Evolutionary conservation across 2,329 filamentous ascomycete species (phyloP).

Genomic region (Nakataea oryzae): DNA sequence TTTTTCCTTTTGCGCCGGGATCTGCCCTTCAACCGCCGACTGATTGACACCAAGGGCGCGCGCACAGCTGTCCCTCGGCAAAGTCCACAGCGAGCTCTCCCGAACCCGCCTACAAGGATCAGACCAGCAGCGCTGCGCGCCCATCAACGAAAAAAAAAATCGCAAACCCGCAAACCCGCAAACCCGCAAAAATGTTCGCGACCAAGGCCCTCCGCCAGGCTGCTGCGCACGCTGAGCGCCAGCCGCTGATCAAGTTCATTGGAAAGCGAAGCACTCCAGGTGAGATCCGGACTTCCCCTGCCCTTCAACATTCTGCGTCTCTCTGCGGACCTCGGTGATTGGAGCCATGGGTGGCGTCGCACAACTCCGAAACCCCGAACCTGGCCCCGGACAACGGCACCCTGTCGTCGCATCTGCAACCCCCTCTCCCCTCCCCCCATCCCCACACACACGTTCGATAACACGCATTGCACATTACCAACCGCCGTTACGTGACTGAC

Average conservation of each 20-base stretch:
- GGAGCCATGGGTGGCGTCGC: not conserved
- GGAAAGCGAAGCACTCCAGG: conserved; percentile 49
- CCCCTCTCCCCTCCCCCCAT: not conserved
- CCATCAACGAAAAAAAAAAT: not conserved
- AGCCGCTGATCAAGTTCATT: conserved; percentile 51
- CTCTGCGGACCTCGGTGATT: not conserved
- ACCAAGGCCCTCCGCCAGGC: conserved; percentile 48
- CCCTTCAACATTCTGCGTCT: not conserved
- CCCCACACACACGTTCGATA: not conserved
- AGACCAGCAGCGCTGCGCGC: not conserved
- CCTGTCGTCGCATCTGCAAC: not conserved
- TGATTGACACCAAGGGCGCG: not conserved
- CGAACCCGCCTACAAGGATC: not conserved
- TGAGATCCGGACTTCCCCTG: conserved; percentile 22
- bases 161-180: too few relatives aligned
- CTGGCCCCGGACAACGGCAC: not conserved
- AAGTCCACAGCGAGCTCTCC: not conserved
- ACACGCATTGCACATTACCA: not conserved
- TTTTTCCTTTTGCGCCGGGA: too few relatives aligned
- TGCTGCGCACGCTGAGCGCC: conserved; percentile 47
- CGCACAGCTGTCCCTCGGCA: not conserved
- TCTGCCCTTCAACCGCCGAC: not conserved
- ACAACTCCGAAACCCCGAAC: not conserved
- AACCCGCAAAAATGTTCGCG: conserved; percentile 35
- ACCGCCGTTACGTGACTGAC: not conserved